Percentiles rank a stretch among this genome's conserved stretches.
phyloP scores from a whole-genome alignment of 345 rosid genomes.

The Psidium guajava region DNA sequence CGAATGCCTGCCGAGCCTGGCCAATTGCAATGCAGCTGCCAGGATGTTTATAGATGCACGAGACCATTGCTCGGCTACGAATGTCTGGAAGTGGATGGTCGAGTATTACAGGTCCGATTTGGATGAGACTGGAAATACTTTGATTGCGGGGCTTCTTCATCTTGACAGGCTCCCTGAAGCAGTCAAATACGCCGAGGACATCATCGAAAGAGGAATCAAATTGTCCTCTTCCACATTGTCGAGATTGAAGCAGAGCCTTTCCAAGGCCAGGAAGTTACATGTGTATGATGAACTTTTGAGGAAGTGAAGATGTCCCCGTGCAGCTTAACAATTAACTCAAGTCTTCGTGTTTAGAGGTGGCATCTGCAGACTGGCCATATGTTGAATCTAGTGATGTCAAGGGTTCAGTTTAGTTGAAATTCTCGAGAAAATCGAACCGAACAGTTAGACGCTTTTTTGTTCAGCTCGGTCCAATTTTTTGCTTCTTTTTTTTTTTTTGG shows the following conservation, averaged over 20 bases:
- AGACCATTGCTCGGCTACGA: slow-evolving; percentile 30
- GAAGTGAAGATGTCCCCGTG: slow-evolving; percentile 12
- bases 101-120: slow-evolving; percentile 25
- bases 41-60: slow-evolving; percentile 17
- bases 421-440: no score
- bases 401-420: no score
- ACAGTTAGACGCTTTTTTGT: no score
- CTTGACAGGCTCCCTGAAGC: slow-evolving; percentile 43
- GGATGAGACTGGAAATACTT: slow-evolving; percentile 39
- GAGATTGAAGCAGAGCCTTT: slow-evolving; percentile 32
- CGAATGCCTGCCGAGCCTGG: slow-evolving; percentile 20
- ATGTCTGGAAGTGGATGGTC: slow-evolving; percentile 44
- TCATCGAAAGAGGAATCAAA: slow-evolving; percentile 41
- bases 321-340: background rate
- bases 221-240: slow-evolving; percentile 24
- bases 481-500: no score
- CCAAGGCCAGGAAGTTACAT: slow-evolving; percentile 13
- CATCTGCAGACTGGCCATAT: background rate
- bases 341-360: background rate
- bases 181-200: slow-evolving; percentile 42
- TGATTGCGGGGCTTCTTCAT: slow-evolving; percentile 35
- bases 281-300: slow-evolving; percentile 33
- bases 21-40: slow-evolving; percentile 27
- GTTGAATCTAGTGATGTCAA: background rate
- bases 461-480: no score